These are phyloP conservation scores for Talaromyces pinophilus DNA, from an alignment of 2,329 filamentous ascomycete genomes.

Conservation along the genomic window DNA sequence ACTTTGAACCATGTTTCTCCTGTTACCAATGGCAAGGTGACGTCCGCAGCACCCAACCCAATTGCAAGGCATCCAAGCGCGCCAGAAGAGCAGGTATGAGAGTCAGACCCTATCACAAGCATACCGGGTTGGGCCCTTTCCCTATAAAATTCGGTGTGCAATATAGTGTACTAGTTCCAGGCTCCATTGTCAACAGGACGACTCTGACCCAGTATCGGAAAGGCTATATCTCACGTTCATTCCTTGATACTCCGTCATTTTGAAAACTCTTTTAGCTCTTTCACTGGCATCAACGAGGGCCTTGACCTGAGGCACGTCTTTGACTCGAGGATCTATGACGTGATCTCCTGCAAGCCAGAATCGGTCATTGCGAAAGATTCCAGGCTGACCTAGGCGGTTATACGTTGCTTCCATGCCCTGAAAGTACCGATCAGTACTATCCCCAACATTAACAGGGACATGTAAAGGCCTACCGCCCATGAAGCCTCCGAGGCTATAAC, in stretches of 20 bases:
- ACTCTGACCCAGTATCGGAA: no score
- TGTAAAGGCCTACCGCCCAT: slow-evolving; percentile 37
- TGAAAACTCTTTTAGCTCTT: slow-evolving; percentile 43
- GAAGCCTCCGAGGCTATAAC: slow-evolving; percentile 49
- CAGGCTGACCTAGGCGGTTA: slow-evolving; percentile 42
- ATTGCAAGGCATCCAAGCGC: slow-evolving; percentile 46
- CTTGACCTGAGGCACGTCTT: slow-evolving; percentile 39
- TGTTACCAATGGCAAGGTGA: slow-evolving; percentile 48
- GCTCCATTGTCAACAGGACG: neutral
- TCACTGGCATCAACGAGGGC: slow-evolving; percentile 43
- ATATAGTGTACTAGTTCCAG: slow-evolving; percentile 40
- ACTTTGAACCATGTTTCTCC: slow-evolving; percentile 53
- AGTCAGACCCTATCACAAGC: slow-evolving; percentile 49
- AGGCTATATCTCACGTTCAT: slow-evolving; percentile 33
- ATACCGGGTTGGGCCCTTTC: slow-evolving; percentile 50
- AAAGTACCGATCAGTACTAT: neutral
- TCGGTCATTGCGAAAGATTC: slow-evolving; percentile 53
- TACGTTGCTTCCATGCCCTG: slow-evolving; percentile 48
- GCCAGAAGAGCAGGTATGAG: slow-evolving; percentile 51
- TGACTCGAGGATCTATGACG: slow-evolving; percentile 49
- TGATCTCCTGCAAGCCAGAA: slow-evolving; percentile 56
- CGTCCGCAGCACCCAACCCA: slow-evolving; percentile 51
- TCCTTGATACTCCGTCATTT: slow-evolving; percentile 49
- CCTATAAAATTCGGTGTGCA: slow-evolving; percentile 52
- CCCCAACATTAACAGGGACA: neutral